Base-by-base conservation (phyloP, 202 grass and related monocot species). In the Carex sylvatica region DNA sequence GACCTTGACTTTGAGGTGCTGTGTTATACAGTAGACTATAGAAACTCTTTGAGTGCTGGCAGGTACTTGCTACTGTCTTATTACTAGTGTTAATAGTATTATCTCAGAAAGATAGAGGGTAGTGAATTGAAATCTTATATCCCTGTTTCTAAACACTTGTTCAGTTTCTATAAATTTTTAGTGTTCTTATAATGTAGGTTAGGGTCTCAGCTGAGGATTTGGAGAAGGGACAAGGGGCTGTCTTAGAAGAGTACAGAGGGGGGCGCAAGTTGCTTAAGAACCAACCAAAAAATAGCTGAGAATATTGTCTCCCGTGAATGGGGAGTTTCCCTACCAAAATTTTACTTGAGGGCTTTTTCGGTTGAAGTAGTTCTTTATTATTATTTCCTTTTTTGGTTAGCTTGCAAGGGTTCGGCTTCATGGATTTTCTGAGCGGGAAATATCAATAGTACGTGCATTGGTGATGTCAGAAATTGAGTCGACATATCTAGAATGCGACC, bases 401-500 rank as follows among this genome's bases (percentile, higher is more conserved):
- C 89, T 98, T 98, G 95, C 95, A 71, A 93, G 95, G 83, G 62
- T 93, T 33, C 80, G 95, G 51, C 87, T 95, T 38, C 92, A 98
- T 90, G 95, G 95, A 65, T 95, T 98, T 90, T 98, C 95, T 80
- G 92, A 98, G 65, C 90, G 91, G 87, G 95, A 98, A 86, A 91
- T 98, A 95, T 93, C 96, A 67, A 98, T 98, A 83, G 91, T 93
- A 42, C 87, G 92, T 23, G 89, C 92, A 73, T 87, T 98, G 89
- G 93, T 98, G 96, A 95, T 93, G 92, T 98, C 96, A 81, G 96
- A 98, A 76, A 98, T 98, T 22, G 96, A 98, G 59, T 98, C 95
- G 84, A 92, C 91, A 65, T 98, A 91, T 90, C 81, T 98, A 87
- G 95, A 98, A 80, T 89, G 95, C 44, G 95, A 98, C 76, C 95